Evolutionary conservation across 208 protist genomes (phyloP).

Genomic region (Leishmania amazonensis): DNA sequence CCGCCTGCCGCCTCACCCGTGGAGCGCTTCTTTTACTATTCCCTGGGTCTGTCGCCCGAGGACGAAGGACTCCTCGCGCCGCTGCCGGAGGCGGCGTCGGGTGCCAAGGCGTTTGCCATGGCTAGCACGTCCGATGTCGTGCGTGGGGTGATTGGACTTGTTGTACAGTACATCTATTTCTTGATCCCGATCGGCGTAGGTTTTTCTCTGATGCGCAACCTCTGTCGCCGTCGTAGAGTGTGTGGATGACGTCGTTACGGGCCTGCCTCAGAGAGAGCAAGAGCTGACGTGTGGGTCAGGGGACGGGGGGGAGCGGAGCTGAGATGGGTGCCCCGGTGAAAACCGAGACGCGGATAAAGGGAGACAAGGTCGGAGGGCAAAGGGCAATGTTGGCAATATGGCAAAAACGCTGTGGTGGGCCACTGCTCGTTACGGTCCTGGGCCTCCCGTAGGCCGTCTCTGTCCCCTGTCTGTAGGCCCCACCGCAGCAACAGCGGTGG

Average conservation of each 20-base stretch:
- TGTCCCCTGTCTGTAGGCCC: background rate
- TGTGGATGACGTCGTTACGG: background rate
- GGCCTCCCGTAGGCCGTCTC: background rate
- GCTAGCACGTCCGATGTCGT: background rate
- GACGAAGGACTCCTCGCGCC: conserved; percentile 9
- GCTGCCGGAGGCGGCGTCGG: background rate
- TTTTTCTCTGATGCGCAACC: background rate
- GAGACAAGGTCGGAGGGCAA: background rate
- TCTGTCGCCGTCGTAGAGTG: conserved; percentile 17
- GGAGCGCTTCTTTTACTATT: conserved; percentile 23
- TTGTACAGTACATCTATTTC: conserved; percentile 22
- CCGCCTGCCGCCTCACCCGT: background rate
- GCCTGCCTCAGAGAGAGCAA: background rate
- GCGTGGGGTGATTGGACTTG: background rate
- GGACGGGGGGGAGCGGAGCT: background rate
- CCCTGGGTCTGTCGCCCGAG: conserved; percentile 3
- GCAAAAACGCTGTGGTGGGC: background rate
- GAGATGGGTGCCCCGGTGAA: background rate
- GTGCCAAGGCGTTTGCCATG: background rate
- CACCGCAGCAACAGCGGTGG: background rate
- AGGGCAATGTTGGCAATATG: background rate
- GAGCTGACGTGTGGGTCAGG: background rate
- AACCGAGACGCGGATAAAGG: background rate
- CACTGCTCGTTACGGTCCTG: background rate
- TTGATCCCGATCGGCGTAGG: conserved; percentile 14